Evolutionary conservation across 2,329 filamentous ascomycete species (phyloP).

Genomic region (Ceratocystis albifundus): DNA sequence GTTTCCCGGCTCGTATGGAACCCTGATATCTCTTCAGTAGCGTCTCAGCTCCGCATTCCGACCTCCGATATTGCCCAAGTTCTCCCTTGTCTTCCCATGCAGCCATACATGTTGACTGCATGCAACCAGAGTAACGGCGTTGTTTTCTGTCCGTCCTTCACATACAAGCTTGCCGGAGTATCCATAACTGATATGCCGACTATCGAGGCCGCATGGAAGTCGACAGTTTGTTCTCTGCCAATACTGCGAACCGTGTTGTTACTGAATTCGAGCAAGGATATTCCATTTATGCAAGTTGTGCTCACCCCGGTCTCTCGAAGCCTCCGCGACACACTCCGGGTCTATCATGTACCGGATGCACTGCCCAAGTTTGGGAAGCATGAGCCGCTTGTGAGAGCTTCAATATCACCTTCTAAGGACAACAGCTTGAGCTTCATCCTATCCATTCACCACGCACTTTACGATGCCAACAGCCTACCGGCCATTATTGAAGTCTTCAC

Average conservation of each 20-base stretch:
- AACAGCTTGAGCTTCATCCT: constrained; percentile 36
- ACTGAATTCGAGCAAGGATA: constrained; percentile 35
- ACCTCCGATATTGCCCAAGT: constrained; percentile 41
- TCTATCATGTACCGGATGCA: neutral
- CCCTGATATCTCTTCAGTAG: neutral
- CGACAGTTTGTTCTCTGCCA: constrained; percentile 43
- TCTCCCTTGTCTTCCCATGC: constrained; percentile 63
- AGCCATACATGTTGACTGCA: constrained; percentile 66
- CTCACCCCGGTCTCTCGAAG: constrained; percentile 30
- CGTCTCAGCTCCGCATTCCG: constrained; percentile 28
- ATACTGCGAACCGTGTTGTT: constrained; percentile 61
- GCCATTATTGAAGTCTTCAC: constrained; percentile 41
- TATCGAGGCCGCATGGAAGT: constrained; percentile 52
- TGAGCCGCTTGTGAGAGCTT: constrained; percentile 17
- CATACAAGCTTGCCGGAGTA: constrained; percentile 40
- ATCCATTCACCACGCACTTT: constrained; percentile 72
- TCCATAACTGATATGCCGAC: constrained; percentile 36
- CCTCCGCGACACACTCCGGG: neutral
- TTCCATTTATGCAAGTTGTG: constrained; percentile 54
- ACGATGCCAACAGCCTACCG: constrained; percentile 72
- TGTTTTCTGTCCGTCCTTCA: constrained; percentile 65
- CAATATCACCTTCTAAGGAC: constrained; percentile 18
- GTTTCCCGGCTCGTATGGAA: neutral
- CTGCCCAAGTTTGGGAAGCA: neutral
- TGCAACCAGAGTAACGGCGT: constrained; percentile 58